Conservation (phyloP, 176 grass and related monocot species). For the Eragrostis nindensis region DNA sequence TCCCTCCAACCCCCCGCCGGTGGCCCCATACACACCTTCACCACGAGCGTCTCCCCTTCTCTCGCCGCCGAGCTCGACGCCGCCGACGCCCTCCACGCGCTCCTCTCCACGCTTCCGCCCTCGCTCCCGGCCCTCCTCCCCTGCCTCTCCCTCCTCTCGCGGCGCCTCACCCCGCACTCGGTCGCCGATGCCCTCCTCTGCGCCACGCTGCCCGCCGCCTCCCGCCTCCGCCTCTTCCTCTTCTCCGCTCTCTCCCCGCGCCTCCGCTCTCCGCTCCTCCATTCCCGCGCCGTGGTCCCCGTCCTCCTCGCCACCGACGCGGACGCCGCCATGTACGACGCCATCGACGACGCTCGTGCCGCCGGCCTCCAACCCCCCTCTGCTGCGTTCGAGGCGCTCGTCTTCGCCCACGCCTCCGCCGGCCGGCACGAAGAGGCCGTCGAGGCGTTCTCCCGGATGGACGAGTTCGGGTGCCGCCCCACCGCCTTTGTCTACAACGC, state of each 20-base stretch:
- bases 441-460: constrained; percentile 71
- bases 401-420: constrained; percentile 57
- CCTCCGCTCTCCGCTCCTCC: constrained; percentile 52
- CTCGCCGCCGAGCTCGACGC: constrained; percentile 37
- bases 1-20: constrained; percentile 12
- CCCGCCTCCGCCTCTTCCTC: constrained; percentile 78
- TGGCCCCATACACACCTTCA: constrained; percentile 32
- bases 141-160: constrained; percentile 58
- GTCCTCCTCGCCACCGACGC: constrained; percentile 46
- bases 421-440: constrained; percentile 61
- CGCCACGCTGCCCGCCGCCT: constrained; percentile 27
- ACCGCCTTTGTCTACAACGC: constrained; percentile 66
- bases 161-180: constrained; percentile 54
- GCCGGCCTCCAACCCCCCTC: constrained; percentile 35
- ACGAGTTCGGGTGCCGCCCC: constrained; percentile 67
- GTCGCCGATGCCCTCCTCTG: constrained; percentile 63
- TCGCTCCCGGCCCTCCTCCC: constrained; percentile 48
- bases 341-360: constrained; percentile 53
- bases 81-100: constrained; percentile 55
- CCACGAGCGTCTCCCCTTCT: constrained; percentile 28
- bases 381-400: constrained; percentile 60
- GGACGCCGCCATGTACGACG: constrained; percentile 56
- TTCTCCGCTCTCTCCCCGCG: constrained; percentile 57
- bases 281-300: constrained; percentile 55
- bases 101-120: constrained; percentile 60